Percentiles rank a stretch among this genome's conserved stretches.
These are phyloP conservation scores for Clarireedia paspali DNA, from an alignment of 2,329 filamentous ascomycete genomes.

Conservation along the genomic window DNA sequence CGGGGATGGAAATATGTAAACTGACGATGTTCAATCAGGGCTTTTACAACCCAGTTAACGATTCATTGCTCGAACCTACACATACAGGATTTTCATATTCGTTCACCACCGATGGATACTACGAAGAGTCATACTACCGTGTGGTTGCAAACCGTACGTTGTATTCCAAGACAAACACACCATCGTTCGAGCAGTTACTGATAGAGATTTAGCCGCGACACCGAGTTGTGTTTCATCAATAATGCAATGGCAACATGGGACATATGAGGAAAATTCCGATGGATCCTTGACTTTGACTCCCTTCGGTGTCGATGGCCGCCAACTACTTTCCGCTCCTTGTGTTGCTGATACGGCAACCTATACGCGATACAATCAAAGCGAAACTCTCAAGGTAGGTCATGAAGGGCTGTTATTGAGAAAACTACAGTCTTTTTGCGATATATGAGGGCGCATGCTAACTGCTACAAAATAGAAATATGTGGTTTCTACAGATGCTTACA, in stretches of 20 bases:
- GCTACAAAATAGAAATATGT: conserved; percentile 29
- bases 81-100: conserved; percentile 67
- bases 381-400: conserved; percentile 48
- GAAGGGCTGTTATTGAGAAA: too few species aligned
- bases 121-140: conserved; percentile 63
- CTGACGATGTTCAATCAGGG: conserved; percentile 36
- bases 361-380: conserved; percentile 59
- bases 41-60: conserved; percentile 62
- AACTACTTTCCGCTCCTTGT: conserved; percentile 60
- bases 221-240: conserved; percentile 57
- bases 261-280: conserved; percentile 46
- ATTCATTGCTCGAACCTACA: conserved; percentile 57
- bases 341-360: conserved; percentile 44
- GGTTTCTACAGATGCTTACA: conserved; percentile 48
- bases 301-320: conserved; percentile 58
- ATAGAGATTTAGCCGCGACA: conserved; percentile 38
- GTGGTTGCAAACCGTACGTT: conserved; percentile 59
- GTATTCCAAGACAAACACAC: neutral
- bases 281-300: conserved; percentile 53
- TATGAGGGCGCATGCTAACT: neutral
- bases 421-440: too few species aligned
- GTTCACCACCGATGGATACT: conserved; percentile 60
- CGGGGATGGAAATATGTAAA: conserved; percentile 9
- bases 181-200: conserved; percentile 7
- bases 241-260: conserved; percentile 69